Percentiles rank a stretch among this genome's conserved stretches.
These are phyloP conservation scores for Paracorniculantispora psalliotae DNA, from an alignment of 2,329 filamentous ascomycete genomes.

Conservation along the genomic window DNA sequence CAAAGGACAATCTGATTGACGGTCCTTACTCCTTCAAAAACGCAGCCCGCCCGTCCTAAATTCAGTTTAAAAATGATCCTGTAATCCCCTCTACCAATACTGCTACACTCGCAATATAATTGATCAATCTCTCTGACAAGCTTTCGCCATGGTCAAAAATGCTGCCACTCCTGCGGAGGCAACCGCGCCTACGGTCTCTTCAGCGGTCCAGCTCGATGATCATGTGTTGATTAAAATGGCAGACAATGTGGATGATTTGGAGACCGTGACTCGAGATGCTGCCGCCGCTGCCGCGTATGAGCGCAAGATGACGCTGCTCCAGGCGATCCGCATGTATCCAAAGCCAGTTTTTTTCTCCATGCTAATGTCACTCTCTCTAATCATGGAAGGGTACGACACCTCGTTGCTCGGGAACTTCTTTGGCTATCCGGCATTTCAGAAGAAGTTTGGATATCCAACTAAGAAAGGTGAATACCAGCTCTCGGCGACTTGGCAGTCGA, in stretches of 20 bases:
- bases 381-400: slow-evolving; percentile 30
- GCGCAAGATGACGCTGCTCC: slow-evolving; percentile 12
- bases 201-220: not conserved
- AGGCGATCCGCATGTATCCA: slow-evolving; percentile 18
- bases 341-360: slow-evolving; percentile 26
- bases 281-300: not conserved
- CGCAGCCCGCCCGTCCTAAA: too few species aligned
- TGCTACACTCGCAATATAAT: too few species aligned
- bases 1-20: too few species aligned
- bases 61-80: too few species aligned
- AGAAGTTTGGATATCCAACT: slow-evolving; percentile 18
- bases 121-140: not conserved
- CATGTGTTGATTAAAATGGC: not conserved
- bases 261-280: not conserved
- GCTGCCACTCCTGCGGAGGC: not conserved
- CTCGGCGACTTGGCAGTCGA: slow-evolving; percentile 41
- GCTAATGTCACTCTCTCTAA: slow-evolving; percentile 25
- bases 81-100: too few species aligned
- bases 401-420: slow-evolving; percentile 23
- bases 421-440: slow-evolving; percentile 24
- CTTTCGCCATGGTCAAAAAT: not conserved
- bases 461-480: slow-evolving; percentile 34
- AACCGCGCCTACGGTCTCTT: not conserved
- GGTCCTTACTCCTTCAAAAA: too few species aligned
- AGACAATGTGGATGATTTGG: not conserved